Base-by-base conservation (phyloP, 2,329 filamentous ascomycete genomes). In the Zymoseptoria brevis region DNA sequence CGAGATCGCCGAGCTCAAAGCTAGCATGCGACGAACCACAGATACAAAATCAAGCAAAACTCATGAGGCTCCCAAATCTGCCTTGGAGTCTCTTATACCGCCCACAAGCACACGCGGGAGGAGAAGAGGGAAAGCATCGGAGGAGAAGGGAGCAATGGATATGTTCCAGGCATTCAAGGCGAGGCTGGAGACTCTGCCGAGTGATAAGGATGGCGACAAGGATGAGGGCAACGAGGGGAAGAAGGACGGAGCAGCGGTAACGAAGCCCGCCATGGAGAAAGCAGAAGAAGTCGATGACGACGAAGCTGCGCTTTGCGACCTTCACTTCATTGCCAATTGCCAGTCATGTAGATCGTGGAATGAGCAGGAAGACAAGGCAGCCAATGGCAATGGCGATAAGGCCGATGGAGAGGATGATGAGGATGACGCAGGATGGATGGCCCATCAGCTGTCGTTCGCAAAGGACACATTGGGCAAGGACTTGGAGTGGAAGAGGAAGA, bases 241-340 rank as follows among this genome's bases (percentile, higher is more conserved):
- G 1, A 48, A 49, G 13, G 57, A 57, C n/a, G 57, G 53, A 13
- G 24, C 41, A 19, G 11, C 35, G 35, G 16, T 16, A n/a, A 56
- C 56, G 9, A 52, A 59, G 6, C 45, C 26, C 13, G 49, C 51
- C 5, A 48, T 8, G 19, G 59, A 52, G n/a, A 61, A 56, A 2
- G 45, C 57, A 21, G 73, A 76, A 30, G 73, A 71, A 62, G 80
- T 81, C 19, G 86, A 87, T 2, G 84, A 88, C 48, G 70, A 72
- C 6, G 90, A 95, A 71, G 86, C 85, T 2, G 81, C 81, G 54
- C 80, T 95, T 3, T 99, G 94, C 71, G 94, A 97, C 72, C 77
- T 99, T 41, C 94, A 99, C 73, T 99, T 97, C 74, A 95, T 99
- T 63, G 89, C 88, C 54, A 89, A 95, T 68, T 99, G 94, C 73